These are phyloP conservation scores for Paraphoma chrysanthemicola DNA, from an alignment of 2,329 filamentous ascomycete genomes.

Conservation along the genomic window DNA sequence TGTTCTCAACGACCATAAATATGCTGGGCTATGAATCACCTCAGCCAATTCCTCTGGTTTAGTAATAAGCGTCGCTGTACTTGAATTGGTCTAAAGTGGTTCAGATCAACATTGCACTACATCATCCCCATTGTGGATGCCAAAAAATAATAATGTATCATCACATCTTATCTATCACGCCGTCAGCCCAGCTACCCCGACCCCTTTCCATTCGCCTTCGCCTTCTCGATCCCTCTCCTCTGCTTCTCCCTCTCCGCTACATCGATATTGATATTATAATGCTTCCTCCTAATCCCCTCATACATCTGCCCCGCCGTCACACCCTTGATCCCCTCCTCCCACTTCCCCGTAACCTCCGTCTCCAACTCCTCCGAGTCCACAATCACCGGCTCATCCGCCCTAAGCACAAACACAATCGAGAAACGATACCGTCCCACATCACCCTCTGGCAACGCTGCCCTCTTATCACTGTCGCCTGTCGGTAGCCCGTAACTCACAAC, in stretches of 20 bases:
- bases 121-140: not conserved
- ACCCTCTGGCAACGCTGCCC: not conserved
- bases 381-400: slow-evolving; percentile 37
- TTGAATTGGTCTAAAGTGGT: too few species aligned
- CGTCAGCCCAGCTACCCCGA: not conserved
- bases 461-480: not conserved
- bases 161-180: not conserved
- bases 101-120: too few species aligned
- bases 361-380: slow-evolving; percentile 36
- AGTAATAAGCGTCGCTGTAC: too few species aligned
- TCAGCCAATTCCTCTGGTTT: too few species aligned
- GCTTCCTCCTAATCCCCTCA: slow-evolving; percentile 33
- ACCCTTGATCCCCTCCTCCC: slow-evolving; percentile 27
- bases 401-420: slow-evolving; percentile 47
- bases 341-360: slow-evolving; percentile 39
- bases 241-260: slow-evolving; percentile 42
- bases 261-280: slow-evolving; percentile 49
- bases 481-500: slow-evolving; percentile 43
- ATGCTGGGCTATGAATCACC: too few species aligned
- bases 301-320: slow-evolving; percentile 42
- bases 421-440: slow-evolving; percentile 33
- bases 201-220: not conserved
- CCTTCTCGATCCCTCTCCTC: slow-evolving; percentile 19
- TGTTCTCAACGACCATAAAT: too few species aligned
- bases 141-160: not conserved